Conservation (phyloP, 2,329 filamentous ascomycete species). For the Pseudocercospora pini-densiflorae region DNA sequence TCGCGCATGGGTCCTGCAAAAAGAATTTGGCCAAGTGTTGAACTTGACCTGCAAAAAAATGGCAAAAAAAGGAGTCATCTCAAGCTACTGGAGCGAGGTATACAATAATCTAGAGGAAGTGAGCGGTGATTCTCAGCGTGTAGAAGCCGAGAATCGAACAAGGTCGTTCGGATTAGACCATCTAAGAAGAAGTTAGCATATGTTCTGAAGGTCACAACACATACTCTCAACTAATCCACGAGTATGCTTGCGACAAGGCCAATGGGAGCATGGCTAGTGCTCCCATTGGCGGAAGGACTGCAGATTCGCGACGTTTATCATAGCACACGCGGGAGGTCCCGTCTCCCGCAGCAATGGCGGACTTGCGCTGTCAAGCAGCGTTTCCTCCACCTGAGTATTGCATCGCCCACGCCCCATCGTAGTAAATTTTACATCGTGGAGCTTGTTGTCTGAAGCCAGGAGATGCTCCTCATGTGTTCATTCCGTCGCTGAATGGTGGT, state of each 20-base stretch:
- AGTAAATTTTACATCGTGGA: not conserved
- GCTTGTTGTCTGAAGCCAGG: not conserved
- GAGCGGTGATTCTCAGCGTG: not conserved
- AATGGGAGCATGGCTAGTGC: not conserved
- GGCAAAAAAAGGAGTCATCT: not conserved
- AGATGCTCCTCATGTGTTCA: not conserved
- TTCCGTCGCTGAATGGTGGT: not conserved
- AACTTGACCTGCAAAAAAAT: not conserved
- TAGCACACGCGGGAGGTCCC: not conserved
- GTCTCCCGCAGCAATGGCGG: not conserved
- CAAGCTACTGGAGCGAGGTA: not conserved
- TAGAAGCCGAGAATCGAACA: not conserved
- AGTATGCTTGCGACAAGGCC: not conserved
- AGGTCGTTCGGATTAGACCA: not conserved
- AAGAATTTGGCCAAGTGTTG: not conserved
- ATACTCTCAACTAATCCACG: not conserved
- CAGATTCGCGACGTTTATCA: not conserved
- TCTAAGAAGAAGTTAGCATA: conserved; percentile 1
- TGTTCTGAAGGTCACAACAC: not conserved
- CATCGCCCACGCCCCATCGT: not conserved
- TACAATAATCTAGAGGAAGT: not conserved
- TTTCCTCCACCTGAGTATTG: not conserved
- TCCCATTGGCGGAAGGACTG: not conserved
- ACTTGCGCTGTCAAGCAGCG: not conserved
- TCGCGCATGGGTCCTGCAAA: not conserved